Evolutionary conservation across 2,329 filamentous ascomycete species (phyloP).

Genomic region (Torrubiella hemipterigena): DNA sequence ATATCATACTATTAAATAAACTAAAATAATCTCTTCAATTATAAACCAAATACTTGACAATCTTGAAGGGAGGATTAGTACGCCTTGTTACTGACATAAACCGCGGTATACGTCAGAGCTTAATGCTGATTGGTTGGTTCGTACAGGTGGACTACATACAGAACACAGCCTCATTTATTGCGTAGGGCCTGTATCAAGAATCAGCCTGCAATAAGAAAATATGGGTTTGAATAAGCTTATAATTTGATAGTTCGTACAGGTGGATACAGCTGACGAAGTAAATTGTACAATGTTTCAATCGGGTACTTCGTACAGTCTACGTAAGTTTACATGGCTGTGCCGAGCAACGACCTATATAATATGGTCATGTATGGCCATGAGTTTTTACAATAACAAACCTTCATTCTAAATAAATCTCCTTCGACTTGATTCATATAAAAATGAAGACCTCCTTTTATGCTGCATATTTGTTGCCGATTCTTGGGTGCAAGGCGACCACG

Average conservation of each 20-base stretch:
- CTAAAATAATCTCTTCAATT: too few species aligned
- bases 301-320: not conserved
- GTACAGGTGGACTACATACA: slow-evolving; percentile 12
- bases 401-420: not conserved
- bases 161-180: too few species aligned
- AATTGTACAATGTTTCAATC: not conserved
- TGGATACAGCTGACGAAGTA: slow-evolving; percentile 1
- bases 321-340: not conserved
- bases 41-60: too few species aligned
- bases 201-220: not conserved
- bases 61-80: too few species aligned
- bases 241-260: slow-evolving; percentile 12
- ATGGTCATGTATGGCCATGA: not conserved
- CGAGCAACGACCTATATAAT: not conserved
- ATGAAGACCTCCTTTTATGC: not conserved
- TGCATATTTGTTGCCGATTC: not conserved
- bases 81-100: too few species aligned
- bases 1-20: too few species aligned
- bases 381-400: not conserved
- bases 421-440: not conserved
- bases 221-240: not conserved
- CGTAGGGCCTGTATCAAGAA: too few species aligned
- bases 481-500: not conserved
- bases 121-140: slow-evolving; percentile 12
- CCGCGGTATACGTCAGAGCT: too few species aligned